Percentiles rank a stretch among this genome's conserved stretches.
Conservation (phyloP, 2,329 filamentous ascomycete genomes). For the Thielaviopsis ethacetica region DNA sequence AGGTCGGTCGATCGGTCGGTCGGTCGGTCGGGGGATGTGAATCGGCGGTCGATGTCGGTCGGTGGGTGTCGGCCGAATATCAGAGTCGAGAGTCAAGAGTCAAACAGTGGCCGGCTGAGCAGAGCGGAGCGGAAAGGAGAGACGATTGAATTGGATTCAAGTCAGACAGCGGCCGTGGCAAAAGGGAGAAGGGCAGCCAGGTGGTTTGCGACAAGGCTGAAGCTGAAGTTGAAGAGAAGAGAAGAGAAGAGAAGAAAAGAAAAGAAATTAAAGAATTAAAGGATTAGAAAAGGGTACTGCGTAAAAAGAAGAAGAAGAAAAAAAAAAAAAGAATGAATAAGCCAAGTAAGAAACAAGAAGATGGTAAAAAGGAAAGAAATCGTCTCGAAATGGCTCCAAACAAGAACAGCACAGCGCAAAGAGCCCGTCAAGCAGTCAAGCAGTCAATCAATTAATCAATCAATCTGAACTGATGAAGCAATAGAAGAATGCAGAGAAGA, state of each 20-base stretch:
- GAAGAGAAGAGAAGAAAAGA: background rate
- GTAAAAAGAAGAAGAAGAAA: background rate
- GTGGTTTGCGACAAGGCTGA: background rate
- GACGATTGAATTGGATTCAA: too few relatives aligned
- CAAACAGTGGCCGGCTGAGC: too few relatives aligned
- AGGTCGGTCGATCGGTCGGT: conserved; percentile 13
- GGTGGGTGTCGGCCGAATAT: too few relatives aligned
- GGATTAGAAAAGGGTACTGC: background rate
- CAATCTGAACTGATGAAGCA: background rate
- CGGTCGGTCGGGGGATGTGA: too few relatives aligned
- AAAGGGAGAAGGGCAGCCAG: too few relatives aligned
- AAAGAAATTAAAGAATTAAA: conserved; percentile 1
- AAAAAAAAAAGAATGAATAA: background rate
- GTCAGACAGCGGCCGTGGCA: too few relatives aligned
- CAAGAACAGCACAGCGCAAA: background rate
- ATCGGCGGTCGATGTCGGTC: too few relatives aligned
- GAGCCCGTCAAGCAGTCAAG: background rate
- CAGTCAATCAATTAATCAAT: background rate
- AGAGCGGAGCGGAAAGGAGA: too few relatives aligned
- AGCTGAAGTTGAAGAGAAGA: background rate
- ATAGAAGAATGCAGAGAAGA: too few relatives aligned
- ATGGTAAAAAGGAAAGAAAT: background rate
- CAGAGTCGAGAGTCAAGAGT: too few relatives aligned
- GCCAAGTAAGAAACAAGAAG: background rate
- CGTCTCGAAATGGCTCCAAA: background rate